These are phyloP conservation scores for Gyrodon lividus DNA, from an alignment of 768 basidiomycete genomes.

Conservation along the genomic window DNA sequence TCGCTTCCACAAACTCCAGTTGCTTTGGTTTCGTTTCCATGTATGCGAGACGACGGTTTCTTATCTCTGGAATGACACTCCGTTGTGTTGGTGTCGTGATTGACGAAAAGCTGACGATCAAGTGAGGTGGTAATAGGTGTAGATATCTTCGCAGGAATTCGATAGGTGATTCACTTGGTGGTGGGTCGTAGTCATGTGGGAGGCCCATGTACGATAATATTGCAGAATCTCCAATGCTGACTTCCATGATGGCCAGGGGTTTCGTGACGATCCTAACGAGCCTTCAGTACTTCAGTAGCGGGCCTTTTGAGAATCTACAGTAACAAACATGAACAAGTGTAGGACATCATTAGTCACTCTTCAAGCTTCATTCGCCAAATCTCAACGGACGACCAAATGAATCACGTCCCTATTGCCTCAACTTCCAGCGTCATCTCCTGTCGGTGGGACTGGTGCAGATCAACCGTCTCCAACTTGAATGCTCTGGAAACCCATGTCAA, in stretches of 20 bases:
- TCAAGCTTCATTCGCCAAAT: too few relatives aligned
- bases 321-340: constrained; percentile 23
- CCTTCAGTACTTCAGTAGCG: neutral
- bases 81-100: constrained; percentile 61
- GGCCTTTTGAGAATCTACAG: too few relatives aligned
- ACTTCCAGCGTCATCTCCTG: constrained; percentile 34
- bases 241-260: constrained; percentile 8
- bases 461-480: constrained; percentile 36
- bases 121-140: constrained; percentile 62
- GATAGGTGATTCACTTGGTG: constrained; percentile 56
- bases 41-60: constrained; percentile 73
- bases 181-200: constrained; percentile 55
- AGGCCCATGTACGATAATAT: constrained; percentile 57
- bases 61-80: constrained; percentile 57
- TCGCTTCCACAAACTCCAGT: constrained; percentile 53
- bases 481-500: constrained; percentile 48
- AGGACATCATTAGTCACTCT: too few relatives aligned
- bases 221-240: constrained; percentile 18
- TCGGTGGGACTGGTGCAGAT: constrained; percentile 55
- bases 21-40: constrained; percentile 52
- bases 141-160: constrained; percentile 63
- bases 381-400: too few relatives aligned
- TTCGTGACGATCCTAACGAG: neutral
- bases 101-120: constrained; percentile 44
- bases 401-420: constrained; percentile 4